Evolutionary conservation across 208 protist genomes (phyloP).

Genomic region (Trichomonas vaginalis): DNA sequence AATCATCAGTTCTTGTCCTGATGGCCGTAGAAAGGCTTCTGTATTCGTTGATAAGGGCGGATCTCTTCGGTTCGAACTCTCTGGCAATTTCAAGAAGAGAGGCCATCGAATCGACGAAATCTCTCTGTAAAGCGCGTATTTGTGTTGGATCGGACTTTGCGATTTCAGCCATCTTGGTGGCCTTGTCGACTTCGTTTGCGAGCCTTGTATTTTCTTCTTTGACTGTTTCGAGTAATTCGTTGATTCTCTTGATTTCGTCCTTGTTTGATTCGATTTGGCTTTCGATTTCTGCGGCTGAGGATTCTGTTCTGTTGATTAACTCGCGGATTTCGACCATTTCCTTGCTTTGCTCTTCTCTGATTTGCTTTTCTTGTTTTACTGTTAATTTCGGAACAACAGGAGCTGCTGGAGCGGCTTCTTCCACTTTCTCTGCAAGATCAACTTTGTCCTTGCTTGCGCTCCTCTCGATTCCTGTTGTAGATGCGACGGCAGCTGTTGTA

Average conservation of each 20-base stretch:
- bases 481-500: neutral
- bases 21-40: neutral
- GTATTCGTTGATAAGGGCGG: neutral
- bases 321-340: neutral
- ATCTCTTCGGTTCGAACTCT: neutral
- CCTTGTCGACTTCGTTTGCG: neutral
- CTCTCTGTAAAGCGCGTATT: neutral
- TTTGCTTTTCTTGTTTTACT: neutral
- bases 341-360: neutral
- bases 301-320: neutral
- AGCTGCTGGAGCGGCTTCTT: neutral
- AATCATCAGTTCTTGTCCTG: neutral
- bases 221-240: neutral
- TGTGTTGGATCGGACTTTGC: neutral
- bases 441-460: neutral
- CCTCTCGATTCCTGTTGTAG: neutral
- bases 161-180: neutral
- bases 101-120: neutral
- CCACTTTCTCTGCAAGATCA: neutral
- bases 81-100: neutral
- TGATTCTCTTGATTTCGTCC: neutral
- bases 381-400: neutral
- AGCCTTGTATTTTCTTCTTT: neutral
- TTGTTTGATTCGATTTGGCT: neutral
- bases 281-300: neutral